phyloP scores from a whole-genome alignment of 2,329 filamentous ascomycete species.

The Trichoderma sp. region DNA sequence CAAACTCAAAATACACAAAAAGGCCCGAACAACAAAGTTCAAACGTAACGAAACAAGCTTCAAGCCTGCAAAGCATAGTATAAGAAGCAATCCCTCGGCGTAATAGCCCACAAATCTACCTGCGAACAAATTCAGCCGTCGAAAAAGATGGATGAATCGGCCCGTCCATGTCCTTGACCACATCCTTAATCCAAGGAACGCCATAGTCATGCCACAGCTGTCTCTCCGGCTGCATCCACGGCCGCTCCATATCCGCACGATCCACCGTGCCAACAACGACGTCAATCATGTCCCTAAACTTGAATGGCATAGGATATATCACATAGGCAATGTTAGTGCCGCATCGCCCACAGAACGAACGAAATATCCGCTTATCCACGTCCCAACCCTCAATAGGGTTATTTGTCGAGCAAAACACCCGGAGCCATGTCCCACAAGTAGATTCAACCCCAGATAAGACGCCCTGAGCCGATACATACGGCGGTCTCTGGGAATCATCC shows the following conservation, averaged over 20 bases:
- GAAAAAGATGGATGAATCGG: constrained; percentile 5
- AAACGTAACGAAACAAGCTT: no score
- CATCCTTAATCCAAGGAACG: background rate
- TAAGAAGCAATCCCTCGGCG: background rate
- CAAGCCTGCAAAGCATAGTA: no score
- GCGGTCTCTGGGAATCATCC: background rate
- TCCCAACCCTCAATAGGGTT: background rate
- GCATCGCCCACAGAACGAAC: background rate
- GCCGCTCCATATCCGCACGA: background rate
- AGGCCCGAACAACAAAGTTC: no score
- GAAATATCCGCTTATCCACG: background rate
- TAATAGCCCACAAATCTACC: background rate
- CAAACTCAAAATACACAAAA: no score
- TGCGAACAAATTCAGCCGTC: constrained; percentile 35
- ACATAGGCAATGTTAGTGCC: background rate
- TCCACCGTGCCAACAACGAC: background rate
- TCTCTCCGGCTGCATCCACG: background rate
- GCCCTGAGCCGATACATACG: background rate
- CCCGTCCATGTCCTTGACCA: background rate
- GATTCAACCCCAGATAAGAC: background rate
- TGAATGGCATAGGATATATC: background rate
- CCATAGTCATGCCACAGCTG: constrained; percentile 3
- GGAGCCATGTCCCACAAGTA: background rate
- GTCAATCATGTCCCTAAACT: background rate
- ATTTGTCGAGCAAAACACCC: background rate